Conservation (phyloP, 164 flowering plant species). For the Dillenia suffruticosa region DNA sequence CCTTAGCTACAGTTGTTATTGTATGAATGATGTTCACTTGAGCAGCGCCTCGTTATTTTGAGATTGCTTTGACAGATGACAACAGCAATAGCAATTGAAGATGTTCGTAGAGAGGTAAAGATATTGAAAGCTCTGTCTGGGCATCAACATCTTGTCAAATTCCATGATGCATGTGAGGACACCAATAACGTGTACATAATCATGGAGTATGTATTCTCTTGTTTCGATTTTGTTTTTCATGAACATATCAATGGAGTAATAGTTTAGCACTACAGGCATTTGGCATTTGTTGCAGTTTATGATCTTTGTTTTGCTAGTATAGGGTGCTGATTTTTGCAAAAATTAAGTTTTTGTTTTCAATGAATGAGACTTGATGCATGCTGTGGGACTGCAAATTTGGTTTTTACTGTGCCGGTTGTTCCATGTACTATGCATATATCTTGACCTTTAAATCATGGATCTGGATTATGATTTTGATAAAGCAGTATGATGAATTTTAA, state of each 20-base stretch:
- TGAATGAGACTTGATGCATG: no score
- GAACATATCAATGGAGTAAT: background rate
- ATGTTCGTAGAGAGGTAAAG: slow-evolving; percentile 96
- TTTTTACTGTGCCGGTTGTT: no score
- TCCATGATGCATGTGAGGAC: slow-evolving; percentile 93
- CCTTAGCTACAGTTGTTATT: no score
- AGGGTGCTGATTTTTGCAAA: no score
- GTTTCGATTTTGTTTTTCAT: slow-evolving; percentile 2
- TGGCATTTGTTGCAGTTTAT: no score
- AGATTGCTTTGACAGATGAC: slow-evolving; percentile 71
- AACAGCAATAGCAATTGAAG: slow-evolving; percentile 91
- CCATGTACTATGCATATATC: no score
- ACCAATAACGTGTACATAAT: slow-evolving; percentile 77
- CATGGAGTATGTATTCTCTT: slow-evolving; percentile 75
- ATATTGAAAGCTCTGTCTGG: slow-evolving; percentile 89
- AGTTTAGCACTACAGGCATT: background rate
- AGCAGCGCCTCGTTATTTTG: background rate
- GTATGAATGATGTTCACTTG: background rate
- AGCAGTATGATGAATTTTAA: no score
- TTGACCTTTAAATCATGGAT: no score
- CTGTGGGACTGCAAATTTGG: no score
- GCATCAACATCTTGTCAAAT: slow-evolving; percentile 72
- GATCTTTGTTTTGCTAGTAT: no score
- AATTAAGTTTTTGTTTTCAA: no score
- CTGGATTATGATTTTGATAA: no score